Base-by-base conservation (phyloP, 2,329 filamentous ascomycete genomes). In the Scedosporium dehoogii region DNA sequence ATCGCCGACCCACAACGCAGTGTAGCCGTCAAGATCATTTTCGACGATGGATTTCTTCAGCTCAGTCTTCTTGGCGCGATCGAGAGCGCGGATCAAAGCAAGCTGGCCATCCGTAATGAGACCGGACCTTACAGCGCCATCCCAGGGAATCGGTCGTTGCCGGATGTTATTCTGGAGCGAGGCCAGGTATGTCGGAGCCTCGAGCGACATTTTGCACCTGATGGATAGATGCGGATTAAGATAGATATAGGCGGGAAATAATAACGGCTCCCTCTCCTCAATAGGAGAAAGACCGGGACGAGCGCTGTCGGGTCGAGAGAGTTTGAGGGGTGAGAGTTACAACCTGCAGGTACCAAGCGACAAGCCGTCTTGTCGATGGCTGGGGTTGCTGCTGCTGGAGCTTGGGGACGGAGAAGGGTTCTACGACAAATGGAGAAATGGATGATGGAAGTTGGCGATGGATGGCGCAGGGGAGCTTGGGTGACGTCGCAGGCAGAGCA, bases 111-210 rank as follows among this genome's bases (percentile, higher is more conserved):
- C 93, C 63, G 90, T 96, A 76, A 99, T 90, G 71, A 91, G 94
- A 75, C 92, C 91, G 69, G 91, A 91, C 75, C 94, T 86, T 68
- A 96, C 91, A 70, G 93, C 92, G 70, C 93, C 93, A 76, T 97
- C 93, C 94, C 94, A 99, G 63, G 93, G 92, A 77, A 99, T 96
- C 67, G 92, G 92, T 68, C 94, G 86, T 72, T 91, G 89, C 73
- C 94, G 91, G 74, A 97, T 96, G 81, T 97, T 97, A 85, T 91
- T 96, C 80, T 96, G 92, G 69, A 97, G 84, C 68, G 91, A 93
- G 73, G 79, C 78, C 63, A 86, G 86, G 76, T 97, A 97, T 64
- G 90, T 90, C 64, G 92, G 92, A 69, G 91, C 89, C 73, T 97
- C 92, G 75, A 96, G 85, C 73, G 92, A 93, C 92, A 97, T 97